These are phyloP conservation scores for Pleurotus cornucopiae DNA, from an alignment of 768 basidiomycete species.

Conservation along the genomic window DNA sequence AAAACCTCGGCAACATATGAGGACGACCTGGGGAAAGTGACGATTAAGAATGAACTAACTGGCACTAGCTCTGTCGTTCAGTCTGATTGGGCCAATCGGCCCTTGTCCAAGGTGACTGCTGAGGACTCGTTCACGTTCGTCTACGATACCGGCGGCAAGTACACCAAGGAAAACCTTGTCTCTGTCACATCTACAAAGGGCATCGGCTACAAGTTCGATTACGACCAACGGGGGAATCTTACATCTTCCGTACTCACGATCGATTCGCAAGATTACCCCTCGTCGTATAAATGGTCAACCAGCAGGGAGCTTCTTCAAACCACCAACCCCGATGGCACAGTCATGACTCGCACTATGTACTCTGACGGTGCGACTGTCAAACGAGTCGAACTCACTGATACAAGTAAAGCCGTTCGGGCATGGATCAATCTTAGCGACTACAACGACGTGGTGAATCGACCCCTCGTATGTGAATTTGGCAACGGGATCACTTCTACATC, in stretches of 20 bases:
- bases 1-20: neutral
- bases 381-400: neutral
- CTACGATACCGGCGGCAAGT: neutral
- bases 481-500: constrained; percentile 10
- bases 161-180: neutral
- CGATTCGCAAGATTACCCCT: neutral
- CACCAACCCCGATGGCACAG: constrained; percentile 1
- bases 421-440: constrained; percentile 5
- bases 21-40: neutral
- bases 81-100: constrained; percentile 1
- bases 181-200: constrained; percentile 1
- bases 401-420: neutral
- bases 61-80: neutral
- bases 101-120: neutral
- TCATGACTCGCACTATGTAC: neutral
- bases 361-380: neutral
- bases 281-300: constrained; percentile 2
- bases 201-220: neutral
- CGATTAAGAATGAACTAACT: constrained; percentile 3
- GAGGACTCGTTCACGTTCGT: neutral
- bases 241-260: neutral
- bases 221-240: constrained; percentile 1
- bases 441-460: constrained; percentile 8
- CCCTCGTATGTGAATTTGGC: constrained; percentile 10
- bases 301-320: neutral